phyloP scores from a whole-genome alignment of 2,329 filamentous ascomycete genomes.

The Alternaria sp. region DNA sequence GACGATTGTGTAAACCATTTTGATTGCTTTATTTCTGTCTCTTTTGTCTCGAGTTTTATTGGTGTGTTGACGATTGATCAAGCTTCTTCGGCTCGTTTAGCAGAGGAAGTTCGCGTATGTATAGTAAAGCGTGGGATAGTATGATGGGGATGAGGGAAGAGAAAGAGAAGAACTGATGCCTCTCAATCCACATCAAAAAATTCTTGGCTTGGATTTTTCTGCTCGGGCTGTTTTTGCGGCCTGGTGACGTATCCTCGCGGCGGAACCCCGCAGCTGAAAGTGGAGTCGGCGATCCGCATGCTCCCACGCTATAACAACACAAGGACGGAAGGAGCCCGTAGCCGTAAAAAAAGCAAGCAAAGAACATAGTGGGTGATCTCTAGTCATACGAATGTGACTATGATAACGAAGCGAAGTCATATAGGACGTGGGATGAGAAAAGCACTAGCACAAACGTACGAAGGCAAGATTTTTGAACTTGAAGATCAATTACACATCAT shows the following conservation, averaged over 20 bases:
- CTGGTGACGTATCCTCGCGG: constrained; percentile 13
- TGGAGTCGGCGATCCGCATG: constrained; percentile 9
- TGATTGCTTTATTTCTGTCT: constrained; percentile 25
- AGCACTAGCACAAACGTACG: neutral
- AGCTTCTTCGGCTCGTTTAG: neutral
- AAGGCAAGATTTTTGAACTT: constrained; percentile 5
- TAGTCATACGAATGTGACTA: neutral
- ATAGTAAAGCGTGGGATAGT: neutral
- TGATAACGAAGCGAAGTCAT: neutral
- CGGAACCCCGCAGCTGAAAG: constrained; percentile 16
- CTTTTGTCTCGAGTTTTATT: neutral
- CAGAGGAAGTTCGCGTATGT: neutral
- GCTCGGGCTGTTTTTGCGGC: constrained; percentile 7
- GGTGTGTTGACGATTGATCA: neutral
- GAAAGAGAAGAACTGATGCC: neutral
- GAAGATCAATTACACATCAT: constrained; percentile 4
- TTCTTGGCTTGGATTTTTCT: neutral
- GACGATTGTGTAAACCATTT: constrained; percentile 74
- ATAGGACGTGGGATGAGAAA: neutral
- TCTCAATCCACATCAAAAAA: neutral
- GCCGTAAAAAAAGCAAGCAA: neutral
- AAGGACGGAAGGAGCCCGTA: neutral
- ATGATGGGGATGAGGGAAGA: neutral
- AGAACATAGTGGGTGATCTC: neutral
- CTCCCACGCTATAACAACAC: constrained; percentile 1